Evolutionary conservation across 805 yeast species (phyloP).

Genomic region (Starmerella stigmatis): DNA sequence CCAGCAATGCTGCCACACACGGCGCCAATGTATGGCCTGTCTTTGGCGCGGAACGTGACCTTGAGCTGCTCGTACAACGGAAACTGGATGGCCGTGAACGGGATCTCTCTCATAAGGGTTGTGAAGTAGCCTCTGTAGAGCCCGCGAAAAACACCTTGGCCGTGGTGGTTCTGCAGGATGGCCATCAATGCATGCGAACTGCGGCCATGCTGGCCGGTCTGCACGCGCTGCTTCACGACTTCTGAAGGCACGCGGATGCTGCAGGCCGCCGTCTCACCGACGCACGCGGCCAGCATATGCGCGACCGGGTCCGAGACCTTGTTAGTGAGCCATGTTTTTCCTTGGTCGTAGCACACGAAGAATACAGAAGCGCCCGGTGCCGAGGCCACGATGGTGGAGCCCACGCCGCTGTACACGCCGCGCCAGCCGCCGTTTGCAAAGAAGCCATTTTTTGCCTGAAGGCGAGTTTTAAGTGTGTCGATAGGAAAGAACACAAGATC

Average conservation of each 20-base stretch:
- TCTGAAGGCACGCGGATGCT: constrained; percentile 93
- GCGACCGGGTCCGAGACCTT: constrained; percentile 31
- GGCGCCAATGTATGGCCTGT: constrained; percentile 65
- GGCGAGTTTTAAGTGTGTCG: constrained; percentile 85
- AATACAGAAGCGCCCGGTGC: constrained; percentile 80
- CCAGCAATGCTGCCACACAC: constrained; percentile 89
- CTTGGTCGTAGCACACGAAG: constrained; percentile 67
- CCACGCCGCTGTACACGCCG: constrained; percentile 86
- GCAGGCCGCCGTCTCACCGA: constrained; percentile 91
- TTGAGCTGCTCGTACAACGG: constrained; percentile 85
- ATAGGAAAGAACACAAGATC: constrained; percentile 93
- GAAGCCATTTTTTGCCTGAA: constrained; percentile 94
- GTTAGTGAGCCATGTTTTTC: constrained; percentile 14
- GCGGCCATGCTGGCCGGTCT: constrained; percentile 47
- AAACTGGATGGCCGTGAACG: constrained; percentile 91
- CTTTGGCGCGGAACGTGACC: constrained; percentile 38
- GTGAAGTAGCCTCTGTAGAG: constrained; percentile 88
- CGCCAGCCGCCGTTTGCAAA: constrained; percentile 84
- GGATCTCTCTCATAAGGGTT: constrained; percentile 89
- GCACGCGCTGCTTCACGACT: constrained; percentile 90
- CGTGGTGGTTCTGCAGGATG: constrained; percentile 51
- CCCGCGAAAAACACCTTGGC: constrained; percentile 70
- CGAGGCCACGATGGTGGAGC: constrained; percentile 85
- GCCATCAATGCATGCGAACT: constrained; percentile 60
- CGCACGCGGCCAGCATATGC: constrained; percentile 81